Conservation (phyloP, 352 stramenopile genomes). For the Thraustochytrium striatum region DNA sequence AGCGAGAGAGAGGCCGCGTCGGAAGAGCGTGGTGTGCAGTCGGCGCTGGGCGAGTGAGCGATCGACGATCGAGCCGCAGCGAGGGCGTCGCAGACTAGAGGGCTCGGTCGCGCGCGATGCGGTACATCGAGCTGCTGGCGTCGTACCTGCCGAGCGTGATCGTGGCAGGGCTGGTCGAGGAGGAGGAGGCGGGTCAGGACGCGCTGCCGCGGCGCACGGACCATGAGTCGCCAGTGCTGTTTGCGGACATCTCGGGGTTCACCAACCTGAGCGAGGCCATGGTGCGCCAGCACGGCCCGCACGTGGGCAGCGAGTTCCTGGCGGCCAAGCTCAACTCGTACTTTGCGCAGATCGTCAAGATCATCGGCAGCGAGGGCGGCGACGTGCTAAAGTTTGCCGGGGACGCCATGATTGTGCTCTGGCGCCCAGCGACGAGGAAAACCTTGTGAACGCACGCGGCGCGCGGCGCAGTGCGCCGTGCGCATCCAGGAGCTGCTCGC, state of each 20-base stretch:
- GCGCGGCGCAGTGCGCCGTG: slow-evolving; percentile 79
- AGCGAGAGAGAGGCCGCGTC: too few species aligned
- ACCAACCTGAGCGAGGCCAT: slow-evolving; percentile 76
- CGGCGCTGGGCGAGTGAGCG: too few species aligned
- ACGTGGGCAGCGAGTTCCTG: slow-evolving; percentile 75
- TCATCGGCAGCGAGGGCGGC: slow-evolving; percentile 58
- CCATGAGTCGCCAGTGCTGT: slow-evolving; percentile 69
- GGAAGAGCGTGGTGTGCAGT: too few species aligned
- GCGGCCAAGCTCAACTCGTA: slow-evolving; percentile 83
- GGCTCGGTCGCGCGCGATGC: slow-evolving; percentile 46
- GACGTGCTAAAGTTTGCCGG: slow-evolving; percentile 87
- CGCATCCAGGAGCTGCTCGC: slow-evolving; percentile 78
- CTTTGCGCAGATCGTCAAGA: slow-evolving; percentile 54
- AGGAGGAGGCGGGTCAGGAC: slow-evolving; percentile 52
- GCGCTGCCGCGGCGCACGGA: not conserved
- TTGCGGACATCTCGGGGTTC: slow-evolving; percentile 88
- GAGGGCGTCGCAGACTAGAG: too few species aligned
- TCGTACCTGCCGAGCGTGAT: slow-evolving; percentile 51
- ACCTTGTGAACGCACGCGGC: slow-evolving; percentile 67
- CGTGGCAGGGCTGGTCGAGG: slow-evolving; percentile 27
- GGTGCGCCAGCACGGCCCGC: slow-evolving; percentile 58
- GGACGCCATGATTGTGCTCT: slow-evolving; percentile 91
- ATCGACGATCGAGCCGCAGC: too few species aligned
- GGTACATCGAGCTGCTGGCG: slow-evolving; percentile 51
- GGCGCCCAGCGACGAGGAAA: slow-evolving; percentile 58